These are phyloP conservation scores for Gastrodia elata DNA, from an alignment of 106 monocot genomes.

Conservation along the genomic window DNA sequence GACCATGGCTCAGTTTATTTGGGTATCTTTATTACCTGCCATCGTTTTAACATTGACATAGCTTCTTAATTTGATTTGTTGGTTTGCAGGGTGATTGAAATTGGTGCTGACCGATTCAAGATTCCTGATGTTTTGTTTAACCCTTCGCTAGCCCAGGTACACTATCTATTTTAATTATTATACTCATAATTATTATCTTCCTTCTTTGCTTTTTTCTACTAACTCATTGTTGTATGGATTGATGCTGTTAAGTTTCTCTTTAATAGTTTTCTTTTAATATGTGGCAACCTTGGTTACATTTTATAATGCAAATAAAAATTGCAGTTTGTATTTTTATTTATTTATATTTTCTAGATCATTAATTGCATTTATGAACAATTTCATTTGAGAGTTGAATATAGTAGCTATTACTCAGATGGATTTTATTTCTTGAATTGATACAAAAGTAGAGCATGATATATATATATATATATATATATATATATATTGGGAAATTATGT, in stretches of 20 bases:
- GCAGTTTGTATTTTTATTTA: background rate
- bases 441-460: no score
- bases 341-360: background rate
- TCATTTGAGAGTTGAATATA: background rate
- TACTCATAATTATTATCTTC: background rate
- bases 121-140: constrained; percentile 95
- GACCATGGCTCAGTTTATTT: background rate
- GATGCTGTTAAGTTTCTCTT: background rate
- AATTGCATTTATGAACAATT: background rate
- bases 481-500: no score
- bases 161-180: background rate
- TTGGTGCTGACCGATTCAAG: constrained; percentile 96
- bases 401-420: background rate
- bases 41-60: background rate
- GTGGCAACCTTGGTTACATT: background rate
- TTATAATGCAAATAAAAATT: background rate
- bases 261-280: background rate
- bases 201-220: background rate
- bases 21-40: background rate
- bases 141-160: constrained; percentile 78
- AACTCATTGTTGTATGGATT: background rate
- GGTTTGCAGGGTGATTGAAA: constrained; percentile 68
- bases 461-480: no score
- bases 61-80: background rate
- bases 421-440: no score